Evolutionary conservation across 768 basidiomycete species (phyloP), one percentile per base, ranked within the genome.

Genomic region (Hypholoma fasciculare): DNA sequence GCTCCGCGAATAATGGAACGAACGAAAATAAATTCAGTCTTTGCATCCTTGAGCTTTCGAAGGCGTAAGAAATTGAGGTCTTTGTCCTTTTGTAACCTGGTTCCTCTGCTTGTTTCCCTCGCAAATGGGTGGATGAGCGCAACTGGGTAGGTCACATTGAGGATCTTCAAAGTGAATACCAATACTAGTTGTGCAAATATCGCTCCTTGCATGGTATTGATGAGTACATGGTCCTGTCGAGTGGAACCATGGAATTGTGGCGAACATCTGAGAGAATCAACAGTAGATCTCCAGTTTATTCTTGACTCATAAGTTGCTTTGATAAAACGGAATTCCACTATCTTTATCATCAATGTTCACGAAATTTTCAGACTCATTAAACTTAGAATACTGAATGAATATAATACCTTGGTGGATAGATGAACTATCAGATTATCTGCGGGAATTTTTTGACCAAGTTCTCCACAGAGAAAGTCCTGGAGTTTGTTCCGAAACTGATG

Each of bases 181-280:
- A 52, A 13, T 11, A 20, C 38, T 2, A 52, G 38, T n/a, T 42
- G 17, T 20, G 51, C 51, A 42, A 52, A 52, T 20, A 40, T 9
- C 3, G 19, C 20, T 3, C 59, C 56, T 27, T 54, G 50, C 0
- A 38, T n/a, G 1, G 61, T 61, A 3, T 72, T 26, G 19, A 74
- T 47, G 23, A 78, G 52, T 2, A 71, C 62, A 19, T 46, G 61
- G 49, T 75, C 71, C 60, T 67, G 71, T 2, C 64, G 57, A n/a
- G 59, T 61, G 4, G 23, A 11, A 2, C 57, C 46, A 26, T 60
- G 56, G 56, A 73, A 73, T 0, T 19, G 36, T 2, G 72, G 72
- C 30, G 59, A 70, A 61, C 64, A 73, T 8, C 61, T 53, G 1
- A 76, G 60, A 20, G 65, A 60, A 49, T 74, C 65, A 0, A 57